phyloP scores from a whole-genome alignment of 1,284 basidiomycete species.

The Cutaneotrichosporon cavernicola region DNA sequence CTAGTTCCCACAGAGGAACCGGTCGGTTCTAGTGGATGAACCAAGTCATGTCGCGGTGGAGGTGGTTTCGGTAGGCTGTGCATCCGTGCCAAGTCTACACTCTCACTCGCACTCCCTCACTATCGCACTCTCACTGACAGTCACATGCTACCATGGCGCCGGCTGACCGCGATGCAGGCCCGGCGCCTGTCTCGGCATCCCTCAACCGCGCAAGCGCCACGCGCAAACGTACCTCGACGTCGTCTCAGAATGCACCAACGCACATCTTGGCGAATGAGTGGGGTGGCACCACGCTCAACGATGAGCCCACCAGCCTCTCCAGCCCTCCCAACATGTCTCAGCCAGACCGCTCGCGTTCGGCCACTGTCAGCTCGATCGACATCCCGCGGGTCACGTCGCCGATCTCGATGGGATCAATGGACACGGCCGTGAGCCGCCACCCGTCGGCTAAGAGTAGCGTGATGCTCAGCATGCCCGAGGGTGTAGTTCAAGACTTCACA shows the following conservation, averaged over 20 bases:
- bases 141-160: conserved; percentile 2
- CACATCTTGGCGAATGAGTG: not conserved
- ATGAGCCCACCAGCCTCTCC: not conserved
- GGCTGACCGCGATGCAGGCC: not conserved
- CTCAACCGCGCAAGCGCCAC: not conserved
- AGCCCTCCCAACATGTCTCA: not conserved
- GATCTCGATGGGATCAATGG: not conserved
- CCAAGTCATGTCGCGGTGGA: not conserved
- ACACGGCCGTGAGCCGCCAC: not conserved
- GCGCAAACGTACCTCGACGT: not conserved
- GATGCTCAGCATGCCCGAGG: not conserved
- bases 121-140: not conserved
- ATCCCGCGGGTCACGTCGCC: not conserved
- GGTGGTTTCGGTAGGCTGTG: not conserved
- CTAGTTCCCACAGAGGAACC: no score
- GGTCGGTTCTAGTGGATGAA: not conserved
- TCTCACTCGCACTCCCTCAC: not conserved
- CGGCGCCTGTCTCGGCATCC: not conserved
- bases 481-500: not conserved
- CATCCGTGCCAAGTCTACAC: not conserved
- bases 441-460: not conserved
- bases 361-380: not conserved
- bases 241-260: not conserved
- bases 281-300: not conserved
- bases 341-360: not conserved